Base-by-base conservation (phyloP, 768 basidiomycete species). In the Lactifluus pinguis region DNA sequence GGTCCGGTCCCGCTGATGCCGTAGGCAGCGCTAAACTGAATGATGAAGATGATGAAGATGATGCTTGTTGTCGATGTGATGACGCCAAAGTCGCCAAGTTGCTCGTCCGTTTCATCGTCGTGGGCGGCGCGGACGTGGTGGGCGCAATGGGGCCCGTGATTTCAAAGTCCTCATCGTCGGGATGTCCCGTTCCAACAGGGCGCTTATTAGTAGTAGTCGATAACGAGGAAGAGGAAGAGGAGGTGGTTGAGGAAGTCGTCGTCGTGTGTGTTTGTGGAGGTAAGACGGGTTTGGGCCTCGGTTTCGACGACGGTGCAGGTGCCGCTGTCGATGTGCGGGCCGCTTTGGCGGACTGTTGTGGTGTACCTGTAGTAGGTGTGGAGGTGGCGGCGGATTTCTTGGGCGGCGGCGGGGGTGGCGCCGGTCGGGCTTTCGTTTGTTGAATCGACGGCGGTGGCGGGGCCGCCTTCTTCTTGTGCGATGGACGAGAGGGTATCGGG, bases 111-210 rank as follows among this genome's bases (percentile, higher is more conserved):
- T 34, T 45, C 14, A 49, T 21, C 34, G 36, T 11, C 6, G n/a
- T n/a, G n/a, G n/a, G n/a, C n/a, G 58, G 48, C 14, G 34, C 25
- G 9, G 41, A 25, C 6, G 72, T 49, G 53, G 72, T 49, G 53
- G 68, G 68, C 34, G 70, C 73, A 50, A 78, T 74, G 19, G 80
- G 78, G 29, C 73, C 70, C 6, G 80, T 80, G 61, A 84, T 79
- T 59, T 75, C 73, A 6, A 83, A 73, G 32, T 75, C 75, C 57
- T 82, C 80, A 62, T 76, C 82, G 14, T 78, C 76, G n/a, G 68
- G 72, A 59, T 76, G 70, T 10, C 57, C 57, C 30, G 42, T 0
- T 25, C 25, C 25, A 11, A 29, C 56, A 7, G 15, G 15, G 17
- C 53, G 45, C 34, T 53, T 60, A 15, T 19, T 41, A 1, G 59